Evolutionary conservation across 306 rosid species (phyloP).

Genomic region (Dryas drummondii): DNA sequence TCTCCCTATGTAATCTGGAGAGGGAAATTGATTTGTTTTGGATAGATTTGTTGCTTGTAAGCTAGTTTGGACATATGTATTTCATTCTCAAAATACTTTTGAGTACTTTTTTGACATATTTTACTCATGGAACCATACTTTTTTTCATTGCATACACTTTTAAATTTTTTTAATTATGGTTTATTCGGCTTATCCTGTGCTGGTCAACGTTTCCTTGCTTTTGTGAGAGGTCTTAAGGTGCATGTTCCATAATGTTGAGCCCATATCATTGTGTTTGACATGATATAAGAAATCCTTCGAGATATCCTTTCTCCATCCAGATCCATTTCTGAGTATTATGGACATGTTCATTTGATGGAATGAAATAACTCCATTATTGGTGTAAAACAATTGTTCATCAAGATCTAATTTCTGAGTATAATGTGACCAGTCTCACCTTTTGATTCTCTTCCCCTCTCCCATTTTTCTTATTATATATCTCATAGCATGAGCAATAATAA

Average conservation of each 20-base stretch:
- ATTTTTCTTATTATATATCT: not conserved
- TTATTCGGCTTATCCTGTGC: not conserved
- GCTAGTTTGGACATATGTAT: not conserved
- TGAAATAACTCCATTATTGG: too few relatives aligned
- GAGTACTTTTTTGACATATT: not conserved
- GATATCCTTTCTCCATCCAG: not conserved
- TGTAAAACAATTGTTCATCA: too few relatives aligned
- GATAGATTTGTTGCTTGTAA: not conserved
- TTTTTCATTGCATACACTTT: not conserved
- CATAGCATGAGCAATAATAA: not conserved
- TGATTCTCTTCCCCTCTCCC: not conserved
- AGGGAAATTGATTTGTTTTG: not conserved
- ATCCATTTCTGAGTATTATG: not conserved
- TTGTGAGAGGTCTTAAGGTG: not conserved
- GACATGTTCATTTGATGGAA: too few relatives aligned
- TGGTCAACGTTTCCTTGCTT: conserved; percentile 6
- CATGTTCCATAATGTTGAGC: not conserved
- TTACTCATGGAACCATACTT: conserved; percentile 3
- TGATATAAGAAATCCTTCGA: not conserved
- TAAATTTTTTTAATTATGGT: not conserved
- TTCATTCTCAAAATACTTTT: not conserved
- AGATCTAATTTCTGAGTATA: not conserved
- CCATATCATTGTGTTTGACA: not conserved
- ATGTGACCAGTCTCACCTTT: too few relatives aligned
- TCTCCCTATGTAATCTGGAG: not conserved